Base-by-base conservation (phyloP, 257 asterid species). In the Ocimum tenuiflorum region DNA sequence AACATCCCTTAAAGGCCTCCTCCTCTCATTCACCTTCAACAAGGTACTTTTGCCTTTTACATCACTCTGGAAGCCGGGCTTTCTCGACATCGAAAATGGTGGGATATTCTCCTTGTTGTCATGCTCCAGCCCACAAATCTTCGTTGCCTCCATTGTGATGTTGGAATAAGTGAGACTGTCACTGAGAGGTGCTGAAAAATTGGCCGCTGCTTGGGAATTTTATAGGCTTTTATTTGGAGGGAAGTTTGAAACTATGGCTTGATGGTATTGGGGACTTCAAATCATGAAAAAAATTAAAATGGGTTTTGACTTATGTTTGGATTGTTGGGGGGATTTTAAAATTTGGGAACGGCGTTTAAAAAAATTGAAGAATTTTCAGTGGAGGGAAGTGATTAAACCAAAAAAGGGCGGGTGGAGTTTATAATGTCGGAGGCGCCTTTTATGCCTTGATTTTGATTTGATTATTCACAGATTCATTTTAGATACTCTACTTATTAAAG, bases 81-180 rank as follows among this genome's bases (percentile, higher is more conserved):
- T 67, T 39, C 66, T 59, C 0, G 50, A 35, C 19, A 36, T 36
- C n/a, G 18, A 23, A 47, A 46, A 54, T 3, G 75, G 77, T 31
- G 78, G 73, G 67, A 83, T 53, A 50, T 81, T 84, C 79, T 84
- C 84, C 54, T 79, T 84, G 73, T 81, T 67, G 35, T 72, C 80
- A 31, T 63, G 58, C 58, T 76, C 79, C 51, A 1, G 1, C 4
- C 9, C 33, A 22, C 42, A 39, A 27, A 62, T 20, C 18, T 56
- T 71, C 8, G 17, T 47, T 35, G 17, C 63, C 74, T 73, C 75
- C 82, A 81, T 60, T 22, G 51, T 78, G 54, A 59, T 29, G 73
- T 29, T 6, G 8, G 11, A 23, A 7, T 2, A 20, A 31, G 22
- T 10, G 53, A 55, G 50, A 38, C 8, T 15, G 55, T 48, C 29